Evolutionary conservation across 768 basidiomycete genomes (phyloP).

Genomic region (Neoboletus magnificus): DNA sequence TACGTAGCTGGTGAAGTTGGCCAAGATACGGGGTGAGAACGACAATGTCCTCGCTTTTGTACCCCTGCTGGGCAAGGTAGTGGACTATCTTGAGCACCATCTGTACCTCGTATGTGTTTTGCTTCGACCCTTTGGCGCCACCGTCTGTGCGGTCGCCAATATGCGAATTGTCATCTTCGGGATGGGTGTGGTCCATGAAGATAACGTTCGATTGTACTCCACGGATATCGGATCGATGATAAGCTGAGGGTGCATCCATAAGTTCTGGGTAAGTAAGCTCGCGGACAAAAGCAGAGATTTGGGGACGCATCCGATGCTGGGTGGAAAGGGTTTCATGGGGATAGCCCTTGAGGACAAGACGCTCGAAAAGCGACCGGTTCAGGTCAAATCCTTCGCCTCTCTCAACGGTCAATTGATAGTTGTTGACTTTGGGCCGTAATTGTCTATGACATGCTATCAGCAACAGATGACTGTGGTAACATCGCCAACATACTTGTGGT

Average conservation of each 20-base stretch:
- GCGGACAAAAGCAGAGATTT: conserved; percentile 62
- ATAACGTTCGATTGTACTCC: conserved; percentile 57
- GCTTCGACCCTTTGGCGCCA: conserved; percentile 51
- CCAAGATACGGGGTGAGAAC: conserved; percentile 69
- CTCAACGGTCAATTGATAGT: conserved; percentile 61
- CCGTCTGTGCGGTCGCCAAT: conserved; percentile 45
- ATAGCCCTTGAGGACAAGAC: conserved; percentile 53
- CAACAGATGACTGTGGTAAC: neutral
- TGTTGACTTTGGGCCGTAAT: conserved; percentile 68
- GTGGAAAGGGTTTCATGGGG: conserved; percentile 53
- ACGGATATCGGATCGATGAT: conserved; percentile 45
- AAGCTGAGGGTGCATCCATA: conserved; percentile 48
- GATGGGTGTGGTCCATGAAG: conserved; percentile 57
- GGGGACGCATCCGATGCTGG: conserved; percentile 74
- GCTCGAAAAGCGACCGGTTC: conserved; percentile 51
- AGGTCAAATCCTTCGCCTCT: conserved; percentile 67
- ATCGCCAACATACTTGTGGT: conserved; percentile 51
- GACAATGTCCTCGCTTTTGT: conserved; percentile 58
- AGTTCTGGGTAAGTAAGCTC: conserved; percentile 65
- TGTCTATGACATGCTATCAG: conserved; percentile 41
- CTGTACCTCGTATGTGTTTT: conserved; percentile 53
- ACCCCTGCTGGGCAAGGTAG: conserved; percentile 67
- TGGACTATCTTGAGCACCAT: conserved; percentile 66
- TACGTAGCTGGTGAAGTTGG: conserved; percentile 50
- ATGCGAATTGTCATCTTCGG: conserved; percentile 46